Evolutionary conservation across 2,329 filamentous ascomycete species (phyloP).

Genomic region (Ciborinia camelliae): DNA sequence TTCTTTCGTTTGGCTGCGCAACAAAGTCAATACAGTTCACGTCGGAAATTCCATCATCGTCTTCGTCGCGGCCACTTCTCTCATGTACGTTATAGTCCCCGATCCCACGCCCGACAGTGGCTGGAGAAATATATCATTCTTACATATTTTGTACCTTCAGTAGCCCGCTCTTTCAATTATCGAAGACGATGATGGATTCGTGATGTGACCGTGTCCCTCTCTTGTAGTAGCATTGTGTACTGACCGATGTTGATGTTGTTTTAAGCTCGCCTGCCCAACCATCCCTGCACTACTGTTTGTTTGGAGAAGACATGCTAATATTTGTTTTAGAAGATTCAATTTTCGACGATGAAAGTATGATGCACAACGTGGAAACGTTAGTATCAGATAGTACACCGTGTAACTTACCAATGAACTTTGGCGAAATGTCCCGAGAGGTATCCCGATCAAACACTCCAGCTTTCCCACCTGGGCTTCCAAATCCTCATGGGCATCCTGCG

Average conservation of each 20-base stretch:
- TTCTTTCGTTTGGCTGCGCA: conserved; percentile 29
- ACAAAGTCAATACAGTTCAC: conserved; percentile 29
- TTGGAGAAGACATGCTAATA: conserved; percentile 25
- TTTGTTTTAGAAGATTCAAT: conserved; percentile 47
- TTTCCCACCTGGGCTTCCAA: conserved; percentile 45
- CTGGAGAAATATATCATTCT: conserved; percentile 51
- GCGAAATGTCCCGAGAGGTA: conserved; percentile 19
- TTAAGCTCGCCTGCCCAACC: conserved; percentile 20
- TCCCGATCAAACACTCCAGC: conserved; percentile 40
- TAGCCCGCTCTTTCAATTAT: conserved; percentile 34
- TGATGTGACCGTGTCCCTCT: conserved; percentile 45
- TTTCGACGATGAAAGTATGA: conserved; percentile 58
- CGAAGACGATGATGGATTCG: conserved; percentile 62
- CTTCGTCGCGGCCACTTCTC: conserved; percentile 51
- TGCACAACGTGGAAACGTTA: conserved; percentile 57
- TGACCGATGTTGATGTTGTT: conserved; percentile 43
- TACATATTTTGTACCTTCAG: conserved; percentile 41
- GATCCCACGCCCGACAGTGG: conserved; percentile 40
- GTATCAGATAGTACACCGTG: conserved; percentile 53
- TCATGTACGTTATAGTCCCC: conserved; percentile 64
- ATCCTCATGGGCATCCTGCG: conserved; percentile 41
- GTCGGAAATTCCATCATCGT: conserved; percentile 68
- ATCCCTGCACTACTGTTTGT: background rate
- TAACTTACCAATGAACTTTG: conserved; percentile 24
- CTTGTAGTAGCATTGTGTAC: conserved; percentile 27